phyloP scores from a whole-genome alignment of 2,329 filamentous ascomycete species.

The Lachnellula subtilissima region DNA sequence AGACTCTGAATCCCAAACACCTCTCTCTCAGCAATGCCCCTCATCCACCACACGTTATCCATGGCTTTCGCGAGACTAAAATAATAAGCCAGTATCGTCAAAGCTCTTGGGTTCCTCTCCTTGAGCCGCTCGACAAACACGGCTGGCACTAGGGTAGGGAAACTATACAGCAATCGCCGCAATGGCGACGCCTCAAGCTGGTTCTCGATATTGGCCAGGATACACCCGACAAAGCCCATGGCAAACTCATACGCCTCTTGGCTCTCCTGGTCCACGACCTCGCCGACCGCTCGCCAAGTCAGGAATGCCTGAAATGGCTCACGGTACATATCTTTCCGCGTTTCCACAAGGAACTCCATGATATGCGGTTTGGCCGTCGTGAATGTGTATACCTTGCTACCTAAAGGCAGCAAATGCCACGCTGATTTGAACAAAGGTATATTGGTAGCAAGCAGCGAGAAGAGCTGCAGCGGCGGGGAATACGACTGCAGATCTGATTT shows the following conservation, averaged over 20 bases:
- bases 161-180: slow-evolving; percentile 4
- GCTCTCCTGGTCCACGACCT: slow-evolving; percentile 2
- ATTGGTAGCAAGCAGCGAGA: slow-evolving; percentile 4
- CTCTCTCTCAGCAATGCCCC: slow-evolving; percentile 21
- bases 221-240: slow-evolving; percentile 9
- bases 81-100: slow-evolving; percentile 25
- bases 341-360: neutral
- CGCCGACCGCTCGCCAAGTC: slow-evolving; percentile 1
- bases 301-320: neutral
- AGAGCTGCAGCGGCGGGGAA: slow-evolving; percentile 10
- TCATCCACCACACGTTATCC: slow-evolving; percentile 33
- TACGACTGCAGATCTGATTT: slow-evolving; percentile 4
- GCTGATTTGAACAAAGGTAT: slow-evolving; percentile 4
- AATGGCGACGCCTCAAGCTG: neutral
- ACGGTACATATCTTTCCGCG: neutral
- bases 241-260: slow-evolving; percentile 8
- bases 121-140: slow-evolving; percentile 6
- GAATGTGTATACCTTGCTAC: neutral
- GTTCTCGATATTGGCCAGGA: slow-evolving; percentile 1
- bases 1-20: slow-evolving; percentile 9
- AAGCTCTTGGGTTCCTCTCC: slow-evolving; percentile 8
- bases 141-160: slow-evolving; percentile 1
- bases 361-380: neutral
- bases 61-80: slow-evolving; percentile 29
- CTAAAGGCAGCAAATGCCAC: neutral